A percentile compares a stretch with the other conserved stretches of the same genome.
Conservation (phyloP, 2,329 filamentous ascomycete genomes). For the Colletotrichum sp. region DNA sequence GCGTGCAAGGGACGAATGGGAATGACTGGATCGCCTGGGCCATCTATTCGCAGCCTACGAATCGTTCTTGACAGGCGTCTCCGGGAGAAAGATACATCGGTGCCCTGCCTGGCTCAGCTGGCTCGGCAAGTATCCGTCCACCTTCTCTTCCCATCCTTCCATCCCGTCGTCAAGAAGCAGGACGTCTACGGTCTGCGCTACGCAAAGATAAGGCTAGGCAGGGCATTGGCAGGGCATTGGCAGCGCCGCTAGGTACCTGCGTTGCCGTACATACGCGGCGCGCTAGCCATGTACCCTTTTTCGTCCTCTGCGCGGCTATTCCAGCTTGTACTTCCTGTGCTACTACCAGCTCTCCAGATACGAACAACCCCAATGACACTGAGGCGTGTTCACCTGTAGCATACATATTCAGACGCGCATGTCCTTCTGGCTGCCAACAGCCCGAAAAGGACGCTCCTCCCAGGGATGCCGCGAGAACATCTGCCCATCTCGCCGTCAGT, state of each 20-base stretch:
- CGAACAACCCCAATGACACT: not conserved
- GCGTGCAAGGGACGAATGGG: slow-evolving; percentile 17
- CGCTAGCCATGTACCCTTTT: slow-evolving; percentile 10
- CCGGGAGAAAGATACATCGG: not conserved
- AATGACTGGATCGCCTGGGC: slow-evolving; percentile 14
- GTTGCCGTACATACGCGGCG: slow-evolving; percentile 1
- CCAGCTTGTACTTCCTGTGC: not conserved
- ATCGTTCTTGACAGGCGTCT: not conserved
- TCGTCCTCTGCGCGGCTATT: slow-evolving; percentile 8
- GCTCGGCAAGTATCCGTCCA: slow-evolving; percentile 6
- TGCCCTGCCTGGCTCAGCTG: not conserved
- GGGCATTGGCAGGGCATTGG: not conserved
- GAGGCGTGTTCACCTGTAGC: not conserved
- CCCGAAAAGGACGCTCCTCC: not conserved
- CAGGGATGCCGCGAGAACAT: not conserved
- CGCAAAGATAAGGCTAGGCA: not conserved
- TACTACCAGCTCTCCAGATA: not conserved
- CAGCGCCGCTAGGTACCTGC: slow-evolving; percentile 7
- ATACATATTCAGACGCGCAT: not conserved
- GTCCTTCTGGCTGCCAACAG: not conserved
- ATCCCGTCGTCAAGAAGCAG: not conserved
- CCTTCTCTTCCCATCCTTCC: not conserved
- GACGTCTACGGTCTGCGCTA: not conserved
- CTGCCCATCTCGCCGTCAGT: slow-evolving; percentile 1
- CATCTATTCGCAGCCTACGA: not conserved